Evolutionary conservation across 1,284 basidiomycete genomes (phyloP).

Genomic region (Tausonia pullulans): DNA sequence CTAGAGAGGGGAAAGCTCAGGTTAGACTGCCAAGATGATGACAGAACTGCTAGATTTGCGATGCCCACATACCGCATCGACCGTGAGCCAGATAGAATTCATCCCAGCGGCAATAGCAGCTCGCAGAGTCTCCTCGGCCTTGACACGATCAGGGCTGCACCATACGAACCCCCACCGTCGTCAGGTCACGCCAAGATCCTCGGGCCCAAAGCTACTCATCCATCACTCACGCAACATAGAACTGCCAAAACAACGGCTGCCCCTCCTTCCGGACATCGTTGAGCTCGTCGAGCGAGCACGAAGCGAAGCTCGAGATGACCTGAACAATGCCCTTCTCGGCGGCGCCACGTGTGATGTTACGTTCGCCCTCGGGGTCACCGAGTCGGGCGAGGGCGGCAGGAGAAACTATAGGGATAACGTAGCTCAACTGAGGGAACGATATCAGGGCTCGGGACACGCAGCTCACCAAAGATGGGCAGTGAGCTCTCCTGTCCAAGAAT

Average conservation of each 20-base stretch:
- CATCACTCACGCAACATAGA: slow-evolving; percentile 37
- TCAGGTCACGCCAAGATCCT: too few species aligned
- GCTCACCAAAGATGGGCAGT: slow-evolving; percentile 35
- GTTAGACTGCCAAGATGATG: too few species aligned
- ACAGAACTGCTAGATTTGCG: too few species aligned
- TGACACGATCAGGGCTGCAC: slow-evolving; percentile 19
- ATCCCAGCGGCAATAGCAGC: background rate
- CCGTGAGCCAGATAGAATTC: slow-evolving; percentile 11
- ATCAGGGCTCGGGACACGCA: background rate
- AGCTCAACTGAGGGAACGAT: too few species aligned
- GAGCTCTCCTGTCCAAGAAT: slow-evolving; percentile 31
- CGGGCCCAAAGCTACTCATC: slow-evolving; percentile 16
- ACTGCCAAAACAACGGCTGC: slow-evolving; percentile 38
- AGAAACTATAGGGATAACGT: background rate
- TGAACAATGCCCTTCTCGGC: slow-evolving; percentile 36
- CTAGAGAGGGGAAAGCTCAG: too few species aligned
- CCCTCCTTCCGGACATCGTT: slow-evolving; percentile 33
- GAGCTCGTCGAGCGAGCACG: slow-evolving; percentile 41
- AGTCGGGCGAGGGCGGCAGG: slow-evolving; percentile 30
- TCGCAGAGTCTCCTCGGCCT: slow-evolving; percentile 29
- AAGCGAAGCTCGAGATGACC: slow-evolving; percentile 36
- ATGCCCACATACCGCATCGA: background rate
- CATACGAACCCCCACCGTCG: too few species aligned
- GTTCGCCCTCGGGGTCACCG: slow-evolving; percentile 40
- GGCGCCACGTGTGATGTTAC: slow-evolving; percentile 39